Evolutionary conservation across 2,329 filamentous ascomycete species (phyloP).

Genomic region (Aureobasidium sp.): DNA sequence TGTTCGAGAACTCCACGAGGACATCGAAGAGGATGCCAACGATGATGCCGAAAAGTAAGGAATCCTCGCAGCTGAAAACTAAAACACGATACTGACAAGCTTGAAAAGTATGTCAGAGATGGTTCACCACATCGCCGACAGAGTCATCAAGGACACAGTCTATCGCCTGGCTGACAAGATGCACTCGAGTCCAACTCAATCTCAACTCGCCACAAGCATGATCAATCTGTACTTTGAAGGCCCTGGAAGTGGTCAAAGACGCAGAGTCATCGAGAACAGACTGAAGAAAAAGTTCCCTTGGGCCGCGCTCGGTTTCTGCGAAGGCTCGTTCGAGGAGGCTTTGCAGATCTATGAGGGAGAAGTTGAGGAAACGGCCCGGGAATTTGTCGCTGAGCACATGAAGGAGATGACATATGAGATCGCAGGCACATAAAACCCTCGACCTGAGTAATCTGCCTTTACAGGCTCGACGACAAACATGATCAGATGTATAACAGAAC

Average conservation of each 20-base stretch:
- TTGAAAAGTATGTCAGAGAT: not conserved
- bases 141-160: not conserved
- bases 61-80: not conserved
- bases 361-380: too few relatives aligned
- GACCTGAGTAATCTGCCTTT: too few relatives aligned
- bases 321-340: too few relatives aligned
- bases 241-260: not conserved
- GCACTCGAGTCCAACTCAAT: not conserved
- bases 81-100: not conserved
- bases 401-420: too few relatives aligned
- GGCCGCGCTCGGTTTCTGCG: too few relatives aligned
- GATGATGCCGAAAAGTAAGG: not conserved
- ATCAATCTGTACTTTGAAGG: not conserved
- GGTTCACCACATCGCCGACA: not conserved
- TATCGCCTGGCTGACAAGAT: not conserved
- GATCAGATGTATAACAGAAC: too few relatives aligned
- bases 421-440: too few relatives aligned
- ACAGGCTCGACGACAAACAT: too few relatives aligned
- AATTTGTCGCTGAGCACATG: too few relatives aligned
- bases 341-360: too few relatives aligned
- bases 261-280: not conserved
- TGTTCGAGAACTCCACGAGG: too few relatives aligned
- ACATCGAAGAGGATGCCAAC: not conserved
- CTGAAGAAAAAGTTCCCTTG: not conserved
- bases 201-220: not conserved